Conservation (phyloP, 768 basidiomycete species). For the Termitomyces sp. region DNA sequence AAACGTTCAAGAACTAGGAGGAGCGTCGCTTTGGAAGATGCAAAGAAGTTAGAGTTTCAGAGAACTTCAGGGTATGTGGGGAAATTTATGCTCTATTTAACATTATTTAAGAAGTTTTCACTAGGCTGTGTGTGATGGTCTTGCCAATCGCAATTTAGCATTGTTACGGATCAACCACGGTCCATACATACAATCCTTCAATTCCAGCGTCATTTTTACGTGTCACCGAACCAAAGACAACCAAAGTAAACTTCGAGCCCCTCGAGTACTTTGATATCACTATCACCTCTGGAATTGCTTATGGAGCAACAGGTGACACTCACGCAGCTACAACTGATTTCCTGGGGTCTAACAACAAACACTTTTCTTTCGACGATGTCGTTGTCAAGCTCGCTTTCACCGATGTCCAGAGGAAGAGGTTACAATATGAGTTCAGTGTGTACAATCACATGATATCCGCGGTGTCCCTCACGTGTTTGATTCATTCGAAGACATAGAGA, state of each 20-base stretch:
- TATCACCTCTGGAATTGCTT: not conserved
- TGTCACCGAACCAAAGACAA: not conserved
- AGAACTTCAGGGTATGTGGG: not conserved
- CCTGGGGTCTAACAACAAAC: not conserved
- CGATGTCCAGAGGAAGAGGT: not conserved
- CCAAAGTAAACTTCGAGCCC: not conserved
- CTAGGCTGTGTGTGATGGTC: not conserved
- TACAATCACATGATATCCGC: constrained; percentile 10
- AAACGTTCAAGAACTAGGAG: not conserved
- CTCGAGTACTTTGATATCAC: not conserved
- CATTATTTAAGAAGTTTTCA: not conserved
- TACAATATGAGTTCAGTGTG: constrained; percentile 14
- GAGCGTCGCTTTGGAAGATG: not conserved
- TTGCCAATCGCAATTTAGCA: not conserved
- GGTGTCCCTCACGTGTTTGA: constrained; percentile 1
- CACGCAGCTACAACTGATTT: not conserved
- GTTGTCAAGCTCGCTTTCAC: too few species aligned
- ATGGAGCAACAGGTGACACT: not conserved
- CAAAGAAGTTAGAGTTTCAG: not conserved
- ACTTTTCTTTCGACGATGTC: too few species aligned
- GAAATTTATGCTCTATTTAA: not conserved
- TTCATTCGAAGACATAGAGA: constrained; percentile 8
- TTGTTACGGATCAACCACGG: not conserved
- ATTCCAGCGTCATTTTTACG: not conserved
- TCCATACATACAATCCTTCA: not conserved